These are phyloP conservation scores for Daucus carota DNA, from an alignment of 129 eudicot species.

Conservation along the genomic window DH1_v3.0 NC_030386.2:38333501-38334000, in stretches of 20 bases:
- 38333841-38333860: constrained; percentile 69
- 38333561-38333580: constrained; percentile 86
- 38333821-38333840: constrained; percentile 79
- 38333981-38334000: constrained; percentile 86
- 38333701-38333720: constrained; percentile 35
- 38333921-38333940: constrained; percentile 64
- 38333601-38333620: constrained; percentile 75
- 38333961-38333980: constrained; percentile 73
- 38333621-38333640: constrained; percentile 57
- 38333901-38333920: constrained; percentile 62
- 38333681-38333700: constrained; percentile 33
- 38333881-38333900: constrained; percentile 80
- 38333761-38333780: constrained; percentile 51
- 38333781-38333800: constrained; percentile 84
- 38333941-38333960: constrained; percentile 67
- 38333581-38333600: constrained; percentile 91
- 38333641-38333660: constrained; percentile 30
- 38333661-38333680: constrained; percentile 27
- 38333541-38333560: constrained; percentile 66
- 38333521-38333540: constrained; percentile 42
- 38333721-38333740: constrained; percentile 46
- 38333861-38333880: constrained; percentile 73
- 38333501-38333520: constrained; percentile 57
- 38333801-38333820: constrained; percentile 65
- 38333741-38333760: constrained; percentile 42